Percentiles rank a stretch among this genome's conserved stretches.
phyloP scores from a whole-genome alignment of 345 rosid genomes.

The Turritis glabra region DNA sequence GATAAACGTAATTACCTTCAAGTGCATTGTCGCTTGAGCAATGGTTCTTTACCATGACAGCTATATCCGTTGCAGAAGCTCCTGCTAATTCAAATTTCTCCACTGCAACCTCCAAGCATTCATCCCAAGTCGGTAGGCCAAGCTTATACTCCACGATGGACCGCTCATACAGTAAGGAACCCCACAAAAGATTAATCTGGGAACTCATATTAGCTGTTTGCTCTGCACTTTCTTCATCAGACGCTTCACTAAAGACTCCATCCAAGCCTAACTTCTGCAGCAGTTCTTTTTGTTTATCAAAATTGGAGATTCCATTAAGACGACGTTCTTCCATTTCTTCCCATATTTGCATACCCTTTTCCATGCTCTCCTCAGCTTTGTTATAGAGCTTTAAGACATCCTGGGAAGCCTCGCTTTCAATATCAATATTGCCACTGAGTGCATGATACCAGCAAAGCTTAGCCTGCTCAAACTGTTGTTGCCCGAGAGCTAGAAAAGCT shows the following conservation, averaged over 20 bases:
- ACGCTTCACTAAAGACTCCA: slow-evolving; percentile 51
- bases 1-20: slow-evolving; percentile 62
- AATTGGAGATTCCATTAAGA: slow-evolving; percentile 71
- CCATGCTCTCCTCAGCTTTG: slow-evolving; percentile 95
- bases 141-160: slow-evolving; percentile 89
- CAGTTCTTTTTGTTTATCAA: slow-evolving; percentile 58
- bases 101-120: slow-evolving; percentile 92
- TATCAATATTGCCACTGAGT: slow-evolving; percentile 55
- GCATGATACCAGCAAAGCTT: slow-evolving; percentile 92
- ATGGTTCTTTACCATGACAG: slow-evolving; percentile 98
- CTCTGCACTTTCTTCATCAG: slow-evolving; percentile 71
- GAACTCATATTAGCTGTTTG: slow-evolving; percentile 79
- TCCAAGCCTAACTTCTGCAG: slow-evolving; percentile 68
- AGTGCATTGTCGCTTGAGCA: slow-evolving; percentile 81
- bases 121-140: slow-evolving; percentile 92
- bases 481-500: slow-evolving; percentile 89
- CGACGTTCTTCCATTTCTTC: slow-evolving; percentile 87
- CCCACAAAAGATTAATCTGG: slow-evolving; percentile 91
- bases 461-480: slow-evolving; percentile 93
- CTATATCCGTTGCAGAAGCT: slow-evolving; percentile 91
- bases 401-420: slow-evolving; percentile 65
- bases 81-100: slow-evolving; percentile 98
- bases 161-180: slow-evolving; percentile 88
- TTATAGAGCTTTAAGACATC: slow-evolving; percentile 84
- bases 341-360: slow-evolving; percentile 90